These are phyloP conservation scores for Botrytis byssoidea DNA, from an alignment of 2,329 filamentous ascomycete species.

Conservation along the genomic window DNA sequence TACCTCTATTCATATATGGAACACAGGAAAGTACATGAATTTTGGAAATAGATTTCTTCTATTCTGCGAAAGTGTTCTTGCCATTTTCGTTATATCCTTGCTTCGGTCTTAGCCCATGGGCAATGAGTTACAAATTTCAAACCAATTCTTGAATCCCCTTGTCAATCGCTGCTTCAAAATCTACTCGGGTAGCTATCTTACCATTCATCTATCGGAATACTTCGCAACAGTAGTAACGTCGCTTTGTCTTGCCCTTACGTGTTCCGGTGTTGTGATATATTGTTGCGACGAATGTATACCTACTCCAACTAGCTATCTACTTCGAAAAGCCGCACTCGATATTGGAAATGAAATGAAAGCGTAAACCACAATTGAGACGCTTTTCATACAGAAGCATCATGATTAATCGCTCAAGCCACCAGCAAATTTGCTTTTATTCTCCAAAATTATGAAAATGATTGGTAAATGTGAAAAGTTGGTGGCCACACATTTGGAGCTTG, in stretches of 20 bases:
- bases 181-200: neutral
- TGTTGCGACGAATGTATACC: neutral
- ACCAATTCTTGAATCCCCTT: constrained; percentile 13
- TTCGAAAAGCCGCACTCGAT: neutral
- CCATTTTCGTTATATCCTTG: neutral
- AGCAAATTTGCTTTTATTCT: neutral
- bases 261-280: neutral
- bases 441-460: neutral
- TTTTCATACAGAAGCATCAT: neutral
- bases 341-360: neutral
- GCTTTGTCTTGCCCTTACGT: neutral
- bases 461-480: neutral
- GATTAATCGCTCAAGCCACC: constrained; percentile 1
- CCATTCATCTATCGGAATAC: constrained; percentile 9
- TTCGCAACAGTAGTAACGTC: neutral
- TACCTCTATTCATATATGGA: neutral
- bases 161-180: constrained; percentile 13
- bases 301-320: neutral
- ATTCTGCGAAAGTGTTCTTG: neutral
- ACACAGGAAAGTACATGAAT: neutral
- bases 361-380: neutral
- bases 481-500: neutral
- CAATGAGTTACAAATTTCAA: neutral
- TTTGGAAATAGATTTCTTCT: neutral
- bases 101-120: neutral